Evolutionary conservation across 2,329 filamentous ascomycete species (phyloP).

Genomic region (Huntiella savannae): DNA sequence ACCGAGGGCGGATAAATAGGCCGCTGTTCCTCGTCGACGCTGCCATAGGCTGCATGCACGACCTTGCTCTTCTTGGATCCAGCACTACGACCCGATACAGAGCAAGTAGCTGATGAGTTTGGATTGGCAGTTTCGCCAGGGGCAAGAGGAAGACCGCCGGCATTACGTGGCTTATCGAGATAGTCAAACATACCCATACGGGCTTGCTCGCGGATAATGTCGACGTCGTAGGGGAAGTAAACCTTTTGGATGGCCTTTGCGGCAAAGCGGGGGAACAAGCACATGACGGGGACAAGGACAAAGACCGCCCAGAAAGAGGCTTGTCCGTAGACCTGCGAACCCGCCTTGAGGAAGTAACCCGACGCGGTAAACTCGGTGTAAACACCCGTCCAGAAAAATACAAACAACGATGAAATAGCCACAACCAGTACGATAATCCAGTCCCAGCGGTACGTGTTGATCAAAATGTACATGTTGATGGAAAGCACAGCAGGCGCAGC

Average conservation of each 20-base stretch:
- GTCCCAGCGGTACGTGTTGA: slow-evolving; percentile 97
- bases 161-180: slow-evolving; percentile 25
- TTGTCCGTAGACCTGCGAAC: slow-evolving; percentile 57
- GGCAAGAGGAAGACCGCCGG: slow-evolving; percentile 4
- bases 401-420: slow-evolving; percentile 59
- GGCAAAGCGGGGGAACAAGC: slow-evolving; percentile 70
- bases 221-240: slow-evolving; percentile 79
- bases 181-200: slow-evolving; percentile 65
- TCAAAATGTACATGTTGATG: slow-evolving; percentile 84
- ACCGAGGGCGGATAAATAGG: slow-evolving; percentile 89
- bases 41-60: slow-evolving; percentile 39
- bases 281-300: slow-evolving; percentile 60
- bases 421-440: slow-evolving; percentile 84
- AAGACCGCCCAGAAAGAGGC: slow-evolving; percentile 76
- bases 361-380: slow-evolving; percentile 40
- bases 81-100: slow-evolving; percentile 16
- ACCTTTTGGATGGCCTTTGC: slow-evolving; percentile 84
- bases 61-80: slow-evolving; percentile 33
- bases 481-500: slow-evolving; percentile 67
- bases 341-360: slow-evolving; percentile 52
- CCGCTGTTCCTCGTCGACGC: slow-evolving; percentile 68
- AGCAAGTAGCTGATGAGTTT: not conserved
- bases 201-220: slow-evolving; percentile 89
- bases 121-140: not conserved
- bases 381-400: slow-evolving; percentile 91